A percentile compares a stretch with the other conserved stretches of the same genome.
phyloP scores from a whole-genome alignment of 1,284 basidiomycete species.

The Entoloma clypeatum region DNA sequence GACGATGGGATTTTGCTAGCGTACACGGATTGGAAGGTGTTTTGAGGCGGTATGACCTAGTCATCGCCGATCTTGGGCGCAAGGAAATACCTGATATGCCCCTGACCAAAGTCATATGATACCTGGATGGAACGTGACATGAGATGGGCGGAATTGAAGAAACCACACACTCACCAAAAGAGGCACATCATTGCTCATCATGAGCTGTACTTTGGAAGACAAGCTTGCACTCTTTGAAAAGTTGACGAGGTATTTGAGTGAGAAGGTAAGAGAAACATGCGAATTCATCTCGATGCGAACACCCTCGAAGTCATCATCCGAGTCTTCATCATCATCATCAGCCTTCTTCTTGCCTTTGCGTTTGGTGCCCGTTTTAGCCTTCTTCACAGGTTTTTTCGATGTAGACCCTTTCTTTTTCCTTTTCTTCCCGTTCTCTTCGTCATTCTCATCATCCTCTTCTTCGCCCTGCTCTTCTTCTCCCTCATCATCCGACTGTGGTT shows the following conservation, averaged over 20 bases:
- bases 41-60: too few species aligned
- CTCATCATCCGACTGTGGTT: slow-evolving; percentile 42
- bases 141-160: slow-evolving; percentile 3
- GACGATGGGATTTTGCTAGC: too few species aligned
- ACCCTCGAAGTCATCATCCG: slow-evolving; percentile 33
- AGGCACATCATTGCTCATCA: slow-evolving; percentile 91
- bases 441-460: slow-evolving; percentile 25
- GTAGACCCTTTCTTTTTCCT: slow-evolving; percentile 57
- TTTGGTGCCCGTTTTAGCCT: slow-evolving; percentile 46
- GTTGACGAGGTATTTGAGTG: slow-evolving; percentile 95
- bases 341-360: slow-evolving; percentile 49
- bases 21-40: too few species aligned
- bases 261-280: slow-evolving; percentile 92
- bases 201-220: slow-evolving; percentile 65
- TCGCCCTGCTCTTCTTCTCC: slow-evolving; percentile 23
- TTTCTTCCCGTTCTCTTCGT: slow-evolving; percentile 38
- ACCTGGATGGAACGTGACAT: slow-evolving; percentile 45
- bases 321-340: slow-evolving; percentile 40
- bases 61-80: slow-evolving; percentile 89
- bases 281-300: slow-evolving; percentile 87
- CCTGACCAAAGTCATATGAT: slow-evolving; percentile 81
- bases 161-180: slow-evolving; percentile 57
- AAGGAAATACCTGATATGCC: slow-evolving; percentile 82
- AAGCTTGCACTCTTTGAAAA: slow-evolving; percentile 92
- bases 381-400: slow-evolving; percentile 39